These are phyloP conservation scores for Suillus bovinus DNA, from an alignment of 768 basidiomycete species.

Conservation along the genomic window DNA sequence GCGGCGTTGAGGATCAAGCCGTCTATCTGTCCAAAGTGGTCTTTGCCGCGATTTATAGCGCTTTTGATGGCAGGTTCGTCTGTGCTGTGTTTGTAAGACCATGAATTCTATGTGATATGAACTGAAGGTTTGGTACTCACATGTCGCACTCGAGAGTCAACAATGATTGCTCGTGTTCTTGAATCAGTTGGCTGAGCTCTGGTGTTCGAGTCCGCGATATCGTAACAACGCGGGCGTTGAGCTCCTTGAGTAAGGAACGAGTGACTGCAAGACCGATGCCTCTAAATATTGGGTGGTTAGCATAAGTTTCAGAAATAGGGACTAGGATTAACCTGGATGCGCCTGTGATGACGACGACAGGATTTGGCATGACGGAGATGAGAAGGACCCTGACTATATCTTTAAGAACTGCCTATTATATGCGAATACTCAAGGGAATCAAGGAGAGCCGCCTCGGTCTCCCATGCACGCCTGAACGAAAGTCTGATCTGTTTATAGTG, in stretches of 20 bases:
- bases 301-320: constrained; percentile 1
- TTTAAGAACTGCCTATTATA: neutral
- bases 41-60: constrained; percentile 52
- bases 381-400: neutral
- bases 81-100: constrained; percentile 43
- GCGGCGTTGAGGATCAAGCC: constrained; percentile 87
- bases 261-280: constrained; percentile 84
- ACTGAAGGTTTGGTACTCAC: constrained; percentile 43
- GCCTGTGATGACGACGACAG: constrained; percentile 80
- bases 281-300: constrained; percentile 31
- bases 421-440: neutral
- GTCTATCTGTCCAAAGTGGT: constrained; percentile 64
- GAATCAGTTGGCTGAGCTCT: constrained; percentile 58
- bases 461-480: neutral
- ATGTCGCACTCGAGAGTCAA: constrained; percentile 71
- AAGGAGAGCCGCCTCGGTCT: constrained; percentile 1
- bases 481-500: neutral
- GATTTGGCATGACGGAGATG: constrained; percentile 34
- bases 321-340: constrained; percentile 65
- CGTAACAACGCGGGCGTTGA: constrained; percentile 70
- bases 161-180: constrained; percentile 41
- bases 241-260: constrained; percentile 59
- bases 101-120: neutral
- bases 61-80: constrained; percentile 56
- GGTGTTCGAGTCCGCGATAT: constrained; percentile 69